phyloP scores from a whole-genome alignment of 768 basidiomycete genomes.

The Leccinum variicolor region DNA sequence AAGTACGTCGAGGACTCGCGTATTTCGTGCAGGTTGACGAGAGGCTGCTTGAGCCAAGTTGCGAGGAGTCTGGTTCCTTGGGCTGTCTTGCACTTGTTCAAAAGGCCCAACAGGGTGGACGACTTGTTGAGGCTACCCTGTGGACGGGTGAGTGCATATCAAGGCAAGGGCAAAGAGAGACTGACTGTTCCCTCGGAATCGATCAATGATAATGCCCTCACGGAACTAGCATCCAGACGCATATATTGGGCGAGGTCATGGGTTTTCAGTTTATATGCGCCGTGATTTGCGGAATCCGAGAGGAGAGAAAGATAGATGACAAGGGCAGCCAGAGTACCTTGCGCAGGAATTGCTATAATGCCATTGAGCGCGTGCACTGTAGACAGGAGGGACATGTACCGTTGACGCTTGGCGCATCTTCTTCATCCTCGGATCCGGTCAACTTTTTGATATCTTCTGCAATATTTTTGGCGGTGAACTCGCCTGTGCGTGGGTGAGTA shows the following conservation, averaged over 20 bases:
- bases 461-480: constrained; percentile 79
- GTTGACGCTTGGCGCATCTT: constrained; percentile 13
- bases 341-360: constrained; percentile 65
- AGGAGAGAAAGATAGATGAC: constrained; percentile 80
- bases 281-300: constrained; percentile 73
- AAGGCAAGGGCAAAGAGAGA: neutral
- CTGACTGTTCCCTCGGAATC: constrained; percentile 53
- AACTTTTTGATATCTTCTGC: constrained; percentile 66
- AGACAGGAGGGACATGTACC: constrained; percentile 5
- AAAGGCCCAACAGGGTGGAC: constrained; percentile 80
- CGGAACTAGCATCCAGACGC: constrained; percentile 92
- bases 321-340: constrained; percentile 78
- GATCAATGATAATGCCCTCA: constrained; percentile 83
- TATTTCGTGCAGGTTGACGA: constrained; percentile 92
- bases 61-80: constrained; percentile 88
- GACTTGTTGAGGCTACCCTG: constrained; percentile 69
- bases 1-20: constrained; percentile 43
- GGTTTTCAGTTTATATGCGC: constrained; percentile 73
- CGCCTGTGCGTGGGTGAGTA: constrained; percentile 46
- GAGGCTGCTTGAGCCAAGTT: constrained; percentile 93
- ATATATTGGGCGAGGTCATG: constrained; percentile 95
- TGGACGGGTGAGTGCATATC: neutral
- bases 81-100: constrained; percentile 95
- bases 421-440: constrained; percentile 30
- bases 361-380: neutral